These are phyloP conservation scores for Westerdykella aurantiaca DNA, from an alignment of 2,329 filamentous ascomycete species.

Conservation along the genomic window DNA sequence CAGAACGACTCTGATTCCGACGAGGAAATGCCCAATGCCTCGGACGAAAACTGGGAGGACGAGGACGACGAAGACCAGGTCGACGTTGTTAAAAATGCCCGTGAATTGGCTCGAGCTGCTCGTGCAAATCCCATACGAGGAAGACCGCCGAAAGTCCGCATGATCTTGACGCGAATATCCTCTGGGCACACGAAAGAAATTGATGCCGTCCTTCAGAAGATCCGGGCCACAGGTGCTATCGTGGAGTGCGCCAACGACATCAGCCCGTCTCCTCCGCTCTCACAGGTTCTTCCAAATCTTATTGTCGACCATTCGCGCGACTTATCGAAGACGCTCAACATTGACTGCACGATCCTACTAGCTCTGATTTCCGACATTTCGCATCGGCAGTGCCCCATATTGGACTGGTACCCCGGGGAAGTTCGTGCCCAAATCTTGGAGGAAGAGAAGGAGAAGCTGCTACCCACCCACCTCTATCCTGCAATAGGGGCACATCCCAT, in stretches of 20 bases:
- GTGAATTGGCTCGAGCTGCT: slow-evolving; percentile 54
- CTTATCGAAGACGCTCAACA: slow-evolving; percentile 48
- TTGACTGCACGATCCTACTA: slow-evolving; percentile 65
- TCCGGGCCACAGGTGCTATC: slow-evolving; percentile 46
- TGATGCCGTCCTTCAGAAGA: slow-evolving; percentile 51
- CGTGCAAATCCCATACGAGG: slow-evolving; percentile 54
- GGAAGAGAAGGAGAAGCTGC: slow-evolving; percentile 56
- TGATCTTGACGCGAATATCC: slow-evolving; percentile 57
- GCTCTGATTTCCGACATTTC: slow-evolving; percentile 70
- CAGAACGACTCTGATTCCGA: slow-evolving; percentile 46
- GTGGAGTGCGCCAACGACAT: slow-evolving; percentile 28
- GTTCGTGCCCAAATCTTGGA: slow-evolving; percentile 60
- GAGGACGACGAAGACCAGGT: slow-evolving; percentile 50
- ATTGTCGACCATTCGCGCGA: slow-evolving; percentile 35
- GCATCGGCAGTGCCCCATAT: slow-evolving; percentile 47
- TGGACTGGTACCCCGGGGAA: slow-evolving; percentile 51
- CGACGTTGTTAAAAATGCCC: slow-evolving; percentile 56
- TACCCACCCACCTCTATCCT: slow-evolving; percentile 58
- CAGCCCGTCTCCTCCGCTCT: slow-evolving; percentile 17
- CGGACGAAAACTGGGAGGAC: slow-evolving; percentile 36
- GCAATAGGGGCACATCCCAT: slow-evolving; percentile 52
- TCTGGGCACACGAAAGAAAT: slow-evolving; percentile 49
- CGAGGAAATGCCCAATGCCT: slow-evolving; percentile 32
- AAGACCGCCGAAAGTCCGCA: slow-evolving; percentile 52
- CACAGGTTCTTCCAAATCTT: slow-evolving; percentile 26